Conservation (phyloP, 768 basidiomycete genomes). For the Mycena venus region DNA sequence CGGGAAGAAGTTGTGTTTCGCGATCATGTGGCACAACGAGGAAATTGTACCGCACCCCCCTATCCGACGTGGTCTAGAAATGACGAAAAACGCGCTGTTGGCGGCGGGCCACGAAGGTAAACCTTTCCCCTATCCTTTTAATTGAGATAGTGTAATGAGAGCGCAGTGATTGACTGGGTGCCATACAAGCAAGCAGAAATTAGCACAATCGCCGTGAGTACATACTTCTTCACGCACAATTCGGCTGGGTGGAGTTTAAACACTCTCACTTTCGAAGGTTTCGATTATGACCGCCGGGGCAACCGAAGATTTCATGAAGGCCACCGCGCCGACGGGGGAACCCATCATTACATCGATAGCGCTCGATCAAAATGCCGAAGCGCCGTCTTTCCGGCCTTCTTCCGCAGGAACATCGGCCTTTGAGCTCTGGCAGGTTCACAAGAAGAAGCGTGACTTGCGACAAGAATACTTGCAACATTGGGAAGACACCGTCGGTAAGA, state of each 20-base stretch:
- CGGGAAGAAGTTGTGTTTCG: slow-evolving; percentile 64
- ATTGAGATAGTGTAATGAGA: neutral
- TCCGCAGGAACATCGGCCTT: slow-evolving; percentile 58
- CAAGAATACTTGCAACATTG: slow-evolving; percentile 73
- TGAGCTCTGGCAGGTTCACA: slow-evolving; percentile 78
- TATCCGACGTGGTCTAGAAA: slow-evolving; percentile 68
- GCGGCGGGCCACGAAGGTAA: slow-evolving; percentile 76
- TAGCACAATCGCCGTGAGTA: slow-evolving; percentile 53
- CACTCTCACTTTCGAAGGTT: slow-evolving; percentile 38
- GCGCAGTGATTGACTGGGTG: slow-evolving; percentile 77
- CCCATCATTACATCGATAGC: slow-evolving; percentile 66
- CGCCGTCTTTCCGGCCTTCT: slow-evolving; percentile 41
- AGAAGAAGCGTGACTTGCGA: slow-evolving; percentile 61
- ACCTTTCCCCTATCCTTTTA: slow-evolving; percentile 12
- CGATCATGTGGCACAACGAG: slow-evolving; percentile 77
- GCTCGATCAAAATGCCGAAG: slow-evolving; percentile 35
- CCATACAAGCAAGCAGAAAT: slow-evolving; percentile 68
- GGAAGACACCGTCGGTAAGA: slow-evolving; percentile 63
- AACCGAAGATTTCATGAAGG: slow-evolving; percentile 58
- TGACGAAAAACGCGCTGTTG: slow-evolving; percentile 66
- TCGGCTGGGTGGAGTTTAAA: neutral
- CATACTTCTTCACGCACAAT: neutral
- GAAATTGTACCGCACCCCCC: slow-evolving; percentile 75
- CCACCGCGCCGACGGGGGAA: slow-evolving; percentile 62
- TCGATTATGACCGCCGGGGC: slow-evolving; percentile 63